A percentile compares a stretch with the other conserved stretches of the same genome.
phyloP scores from a whole-genome alignment of 2,329 filamentous ascomycete species.

The Diaporthe longicolla region DNA sequence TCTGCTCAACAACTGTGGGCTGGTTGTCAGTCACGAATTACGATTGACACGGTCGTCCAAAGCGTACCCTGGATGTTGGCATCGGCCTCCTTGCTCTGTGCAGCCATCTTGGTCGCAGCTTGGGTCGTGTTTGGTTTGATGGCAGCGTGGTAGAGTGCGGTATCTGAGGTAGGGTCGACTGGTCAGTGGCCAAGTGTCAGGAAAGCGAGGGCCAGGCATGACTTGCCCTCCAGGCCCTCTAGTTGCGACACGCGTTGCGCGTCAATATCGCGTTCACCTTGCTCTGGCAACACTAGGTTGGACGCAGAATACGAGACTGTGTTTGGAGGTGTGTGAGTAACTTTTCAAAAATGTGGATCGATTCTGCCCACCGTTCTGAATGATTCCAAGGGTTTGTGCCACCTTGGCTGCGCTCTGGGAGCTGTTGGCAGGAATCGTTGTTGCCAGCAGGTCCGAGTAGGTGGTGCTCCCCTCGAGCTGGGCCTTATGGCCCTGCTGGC shows the following conservation, averaged over 20 bases:
- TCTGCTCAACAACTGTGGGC: background rate
- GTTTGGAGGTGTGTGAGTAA: background rate
- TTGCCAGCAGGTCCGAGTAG: slow-evolving; percentile 25
- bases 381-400: slow-evolving; percentile 7
- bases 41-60: background rate
- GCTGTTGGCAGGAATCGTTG: slow-evolving; percentile 6
- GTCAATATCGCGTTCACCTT: too few species aligned
- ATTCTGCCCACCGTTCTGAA: background rate
- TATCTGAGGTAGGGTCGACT: background rate
- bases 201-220: background rate
- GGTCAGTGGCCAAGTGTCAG: background rate
- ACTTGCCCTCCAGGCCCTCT: background rate
- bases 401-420: slow-evolving; percentile 25
- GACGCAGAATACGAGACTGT: background rate
- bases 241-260: background rate
- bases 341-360: rapidly evolving
- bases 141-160: slow-evolving; percentile 14
- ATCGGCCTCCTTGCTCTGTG: background rate
- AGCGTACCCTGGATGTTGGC: background rate
- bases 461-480: slow-evolving; percentile 15
- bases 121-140: background rate
- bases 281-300: background rate
- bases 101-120: background rate
- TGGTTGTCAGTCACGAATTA: background rate
- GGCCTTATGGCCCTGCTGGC: background rate